A percentile compares a stretch with the other conserved stretches of the same genome.
phyloP scores from a whole-genome alignment of 495 filamentous ascomycete genomes.

The Podospora fimiseda region DNA sequence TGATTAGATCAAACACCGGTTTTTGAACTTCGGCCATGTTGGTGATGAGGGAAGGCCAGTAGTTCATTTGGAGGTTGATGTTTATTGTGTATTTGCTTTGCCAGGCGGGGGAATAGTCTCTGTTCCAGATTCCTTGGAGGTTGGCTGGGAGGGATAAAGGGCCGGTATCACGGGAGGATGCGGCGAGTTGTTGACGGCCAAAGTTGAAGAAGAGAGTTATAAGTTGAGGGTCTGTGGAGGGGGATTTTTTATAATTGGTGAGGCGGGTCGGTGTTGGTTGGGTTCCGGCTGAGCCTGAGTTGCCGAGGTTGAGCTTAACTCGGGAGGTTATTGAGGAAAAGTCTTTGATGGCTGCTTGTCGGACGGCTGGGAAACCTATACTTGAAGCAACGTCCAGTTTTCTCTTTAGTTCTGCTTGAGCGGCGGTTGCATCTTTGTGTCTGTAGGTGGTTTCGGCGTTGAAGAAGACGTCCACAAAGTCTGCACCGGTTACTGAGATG shows the following conservation, averaged over 20 bases:
- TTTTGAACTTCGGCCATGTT: conserved; percentile 32
- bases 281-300: conserved; percentile 12
- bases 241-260: not conserved
- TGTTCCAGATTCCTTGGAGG: conserved; percentile 54
- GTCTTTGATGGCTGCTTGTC: conserved; percentile 12
- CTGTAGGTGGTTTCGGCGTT: conserved; percentile 19
- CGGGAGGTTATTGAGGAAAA: conserved; percentile 27
- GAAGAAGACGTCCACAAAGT: conserved; percentile 17
- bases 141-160: conserved; percentile 43
- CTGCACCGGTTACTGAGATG: conserved; percentile 16
- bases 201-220: conserved; percentile 43
- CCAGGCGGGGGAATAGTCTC: conserved; percentile 44
- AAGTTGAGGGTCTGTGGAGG: conserved; percentile 29
- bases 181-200: conserved; percentile 29
- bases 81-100: conserved; percentile 53
- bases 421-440: conserved; percentile 13
- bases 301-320: conserved; percentile 28
- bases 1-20: conserved; percentile 39
- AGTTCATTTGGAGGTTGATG: conserved; percentile 58
- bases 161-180: conserved; percentile 6
- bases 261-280: not conserved
- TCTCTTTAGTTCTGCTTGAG: conserved; percentile 25
- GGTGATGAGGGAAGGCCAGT: conserved; percentile 45
- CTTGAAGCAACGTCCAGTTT: conserved; percentile 18
- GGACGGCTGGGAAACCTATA: conserved; percentile 7